A percentile compares a stretch with the other conserved stretches of the same genome.
Conservation (phyloP, 75 land plant genomes). For the Selaginella tamariscina region DNA sequence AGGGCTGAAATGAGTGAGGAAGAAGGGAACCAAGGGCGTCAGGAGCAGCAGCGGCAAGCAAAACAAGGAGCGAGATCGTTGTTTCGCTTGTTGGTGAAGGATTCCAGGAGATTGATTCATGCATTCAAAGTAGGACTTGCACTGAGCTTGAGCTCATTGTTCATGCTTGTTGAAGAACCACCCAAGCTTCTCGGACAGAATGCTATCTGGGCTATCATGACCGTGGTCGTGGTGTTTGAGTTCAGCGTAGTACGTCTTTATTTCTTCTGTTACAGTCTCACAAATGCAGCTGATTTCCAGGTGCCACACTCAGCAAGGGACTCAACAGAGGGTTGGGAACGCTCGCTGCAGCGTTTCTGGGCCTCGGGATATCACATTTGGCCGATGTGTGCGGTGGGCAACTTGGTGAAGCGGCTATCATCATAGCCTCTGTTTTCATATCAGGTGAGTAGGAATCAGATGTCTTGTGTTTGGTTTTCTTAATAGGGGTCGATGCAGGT, state of each 20-base stretch:
- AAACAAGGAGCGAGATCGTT: background rate
- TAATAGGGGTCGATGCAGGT: conserved; percentile 13
- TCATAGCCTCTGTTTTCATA: background rate
- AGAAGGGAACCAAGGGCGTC: background rate
- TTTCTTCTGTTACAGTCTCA: background rate
- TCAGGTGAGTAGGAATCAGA: background rate
- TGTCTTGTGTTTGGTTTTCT: conserved; percentile 13
- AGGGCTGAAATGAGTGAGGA: background rate
- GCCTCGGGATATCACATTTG: background rate
- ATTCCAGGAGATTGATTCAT: conserved; percentile 27
- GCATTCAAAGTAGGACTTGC: conserved; percentile 36
- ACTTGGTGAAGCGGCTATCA: background rate
- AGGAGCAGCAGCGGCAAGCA: background rate
- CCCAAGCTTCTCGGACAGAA: conserved; percentile 23
- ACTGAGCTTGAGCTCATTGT: conserved; percentile 25
- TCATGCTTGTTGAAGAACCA: conserved; percentile 23
- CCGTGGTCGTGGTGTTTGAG: conserved; percentile 42
- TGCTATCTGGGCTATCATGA: conserved; percentile 44
- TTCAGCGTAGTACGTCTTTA: conserved; percentile 18
- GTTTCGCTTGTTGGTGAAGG: conserved; percentile 14
- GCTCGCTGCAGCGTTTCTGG: background rate
- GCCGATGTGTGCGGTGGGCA: background rate
- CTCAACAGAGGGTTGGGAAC: background rate
- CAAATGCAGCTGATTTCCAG: background rate
- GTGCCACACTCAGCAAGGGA: background rate